Base-by-base conservation (phyloP, 495 filamentous ascomycete species). In the Physcia stellaris region DNA sequence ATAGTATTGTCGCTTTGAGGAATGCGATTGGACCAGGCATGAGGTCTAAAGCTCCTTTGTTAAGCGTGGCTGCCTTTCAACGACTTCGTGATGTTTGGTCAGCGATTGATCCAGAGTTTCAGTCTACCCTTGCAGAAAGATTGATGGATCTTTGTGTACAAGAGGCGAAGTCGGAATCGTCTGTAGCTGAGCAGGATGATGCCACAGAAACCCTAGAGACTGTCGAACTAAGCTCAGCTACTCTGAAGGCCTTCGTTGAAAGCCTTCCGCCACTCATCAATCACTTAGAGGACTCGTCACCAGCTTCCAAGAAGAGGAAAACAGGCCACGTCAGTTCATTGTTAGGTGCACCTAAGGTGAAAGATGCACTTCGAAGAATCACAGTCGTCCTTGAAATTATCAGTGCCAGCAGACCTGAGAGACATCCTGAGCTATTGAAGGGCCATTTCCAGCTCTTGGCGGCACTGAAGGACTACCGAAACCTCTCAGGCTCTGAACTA, bases 311-410 rank as follows among this genome's bases (percentile, higher is more conserved):
- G n/a, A n/a, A n/a, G 47, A 61, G 35, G 57, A 57, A 15, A 52
- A 60, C 42, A 63, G 60, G 22, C 46, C 59, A 12, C 60, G 57
- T 33, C 58, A n/a, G n/a, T n/a, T n/a, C n/a, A n/a, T n/a, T n/a
- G n/a, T n/a, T n/a, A n/a, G n/a, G 68, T 45, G 58, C 69, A 22
- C 56, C 66, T 9, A 71, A 81, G 39, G 53, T 83, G 16, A 67
- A 67, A 42, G 64, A 67, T 27, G 64, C 73, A 4, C 66, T 94
- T 48, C 73, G 70, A 47, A 79, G 78, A 52, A 69, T 83, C 38
- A 94, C 84, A 2, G 77, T 94, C 46, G 80, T 94, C n/a, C 63
- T 94, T 3, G 85, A 95, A 52, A 61, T 95, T 10, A 65, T 96
- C 10, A 85, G 94, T 46, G 71, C 67, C 34, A 88, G 85, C 16